These are phyloP conservation scores for Calonectria pauciramosa DNA, from an alignment of 2,329 filamentous ascomycete species.

Conservation along the genomic window DNA sequence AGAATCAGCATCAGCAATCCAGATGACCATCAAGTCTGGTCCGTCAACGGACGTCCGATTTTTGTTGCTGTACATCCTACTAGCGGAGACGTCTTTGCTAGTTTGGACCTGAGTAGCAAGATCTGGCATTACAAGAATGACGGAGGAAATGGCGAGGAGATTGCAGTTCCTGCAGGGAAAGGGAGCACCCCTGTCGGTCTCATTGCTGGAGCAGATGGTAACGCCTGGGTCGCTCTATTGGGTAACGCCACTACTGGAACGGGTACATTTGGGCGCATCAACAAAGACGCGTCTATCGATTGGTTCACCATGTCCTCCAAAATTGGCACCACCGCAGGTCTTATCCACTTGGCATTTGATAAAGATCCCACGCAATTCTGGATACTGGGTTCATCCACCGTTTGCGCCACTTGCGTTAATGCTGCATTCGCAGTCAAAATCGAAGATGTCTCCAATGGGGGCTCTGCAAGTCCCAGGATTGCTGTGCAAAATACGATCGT, in stretches of 20 bases:
- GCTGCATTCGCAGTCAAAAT: not conserved
- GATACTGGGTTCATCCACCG: not conserved
- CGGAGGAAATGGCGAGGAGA: constrained; percentile 2
- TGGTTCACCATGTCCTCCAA: not conserved
- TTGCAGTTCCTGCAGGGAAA: not conserved
- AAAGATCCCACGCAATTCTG: not conserved
- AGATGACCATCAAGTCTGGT: not conserved
- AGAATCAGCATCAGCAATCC: constrained; percentile 9
- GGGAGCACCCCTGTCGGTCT: not conserved
- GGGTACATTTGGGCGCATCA: not conserved
- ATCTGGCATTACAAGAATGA: constrained; percentile 10
- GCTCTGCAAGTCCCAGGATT: not conserved
- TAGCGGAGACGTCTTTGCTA: not conserved
- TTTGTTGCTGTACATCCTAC: not conserved
- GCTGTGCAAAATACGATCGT: not conserved
- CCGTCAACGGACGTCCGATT: not conserved
- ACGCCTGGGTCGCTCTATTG: not conserved
- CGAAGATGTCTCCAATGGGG: not conserved
- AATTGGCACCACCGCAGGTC: not conserved
- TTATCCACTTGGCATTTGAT: not conserved
- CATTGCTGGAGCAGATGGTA: not conserved
- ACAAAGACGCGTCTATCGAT: not conserved
- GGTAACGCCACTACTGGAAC: not conserved
- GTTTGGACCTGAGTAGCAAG: not conserved
- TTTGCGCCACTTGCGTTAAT: not conserved